Evolutionary conservation across 106 monocot species (phyloP).

Genomic region (Hemerocallis citrina): DNA sequence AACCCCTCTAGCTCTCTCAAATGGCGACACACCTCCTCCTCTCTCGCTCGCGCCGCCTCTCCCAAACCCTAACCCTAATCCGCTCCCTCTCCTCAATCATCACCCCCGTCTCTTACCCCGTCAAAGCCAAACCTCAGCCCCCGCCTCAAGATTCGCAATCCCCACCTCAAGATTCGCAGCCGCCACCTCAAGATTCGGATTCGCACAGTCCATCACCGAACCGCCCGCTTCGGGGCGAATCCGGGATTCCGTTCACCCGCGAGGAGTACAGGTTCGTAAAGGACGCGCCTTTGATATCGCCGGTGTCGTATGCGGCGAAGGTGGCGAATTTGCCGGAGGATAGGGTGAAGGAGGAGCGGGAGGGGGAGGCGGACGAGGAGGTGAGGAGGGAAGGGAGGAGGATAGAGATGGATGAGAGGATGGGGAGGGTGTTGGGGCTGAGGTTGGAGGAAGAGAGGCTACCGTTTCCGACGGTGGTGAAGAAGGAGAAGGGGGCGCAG

Average conservation of each 20-base stretch:
- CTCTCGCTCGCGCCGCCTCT: background rate
- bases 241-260: conserved; percentile 51
- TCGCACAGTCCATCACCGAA: too few species aligned
- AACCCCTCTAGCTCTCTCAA: too few species aligned
- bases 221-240: background rate
- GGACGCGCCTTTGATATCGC: conserved; percentile 48
- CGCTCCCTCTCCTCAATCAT: conserved; percentile 18
- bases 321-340: conserved; percentile 86
- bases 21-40: conserved; percentile 13
- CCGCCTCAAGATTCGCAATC: background rate
- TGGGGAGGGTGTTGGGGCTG: conserved; percentile 31
- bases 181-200: background rate
- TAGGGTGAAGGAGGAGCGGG: conserved; percentile 28
- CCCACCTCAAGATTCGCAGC: background rate
- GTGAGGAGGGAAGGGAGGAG: conserved; percentile 52
- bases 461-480: conserved; percentile 62
- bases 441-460: conserved; percentile 64
- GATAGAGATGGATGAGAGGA: conserved; percentile 44
- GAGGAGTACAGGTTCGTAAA: conserved; percentile 71
- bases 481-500: conserved; percentile 43
- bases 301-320: conserved; percentile 49
- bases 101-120: conserved; percentile 53
- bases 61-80: conserved; percentile 5
- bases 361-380: conserved; percentile 20
- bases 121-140: conserved; percentile 26